Conservation (phyloP, 441 rosid genomes). For the Arabidopsis lyrata region DNA sequence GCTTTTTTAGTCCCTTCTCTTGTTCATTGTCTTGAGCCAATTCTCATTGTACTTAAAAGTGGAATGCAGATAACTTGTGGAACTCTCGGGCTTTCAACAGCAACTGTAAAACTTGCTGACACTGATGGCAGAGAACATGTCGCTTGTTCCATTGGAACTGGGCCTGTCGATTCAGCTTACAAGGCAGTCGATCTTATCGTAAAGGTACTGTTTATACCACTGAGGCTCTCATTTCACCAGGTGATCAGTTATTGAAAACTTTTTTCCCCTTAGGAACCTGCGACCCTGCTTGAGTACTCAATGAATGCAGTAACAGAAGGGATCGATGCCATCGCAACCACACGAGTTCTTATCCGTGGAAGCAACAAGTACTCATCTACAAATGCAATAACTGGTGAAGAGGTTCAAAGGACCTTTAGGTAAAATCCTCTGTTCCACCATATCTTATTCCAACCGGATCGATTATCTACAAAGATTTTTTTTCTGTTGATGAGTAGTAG, state of each 20-base stretch:
- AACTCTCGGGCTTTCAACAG: slow-evolving; percentile 89
- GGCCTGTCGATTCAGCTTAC: slow-evolving; percentile 95
- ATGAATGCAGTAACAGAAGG: slow-evolving; percentile 89
- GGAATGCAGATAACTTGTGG: slow-evolving; percentile 82
- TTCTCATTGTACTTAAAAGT: slow-evolving; percentile 5
- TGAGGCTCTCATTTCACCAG: slow-evolving; percentile 10
- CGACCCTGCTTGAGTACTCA: slow-evolving; percentile 80
- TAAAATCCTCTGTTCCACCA: neutral
- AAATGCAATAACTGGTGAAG: slow-evolving; percentile 67
- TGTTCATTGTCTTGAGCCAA: slow-evolving; percentile 3
- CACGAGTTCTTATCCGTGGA: slow-evolving; percentile 82
- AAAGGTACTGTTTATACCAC: slow-evolving; percentile 53
- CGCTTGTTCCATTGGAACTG: slow-evolving; percentile 85
- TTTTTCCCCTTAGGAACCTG: slow-evolving; percentile 60
- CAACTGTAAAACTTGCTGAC: slow-evolving; percentile 81
- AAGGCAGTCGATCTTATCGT: slow-evolving; percentile 93
- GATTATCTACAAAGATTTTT: slow-evolving; percentile 19
- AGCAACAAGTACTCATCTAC: slow-evolving; percentile 53
- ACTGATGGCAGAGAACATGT: slow-evolving; percentile 72
- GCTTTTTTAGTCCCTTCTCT: neutral
- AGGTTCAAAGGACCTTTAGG: slow-evolving; percentile 70
- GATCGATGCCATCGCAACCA: slow-evolving; percentile 93
- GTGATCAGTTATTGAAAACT: neutral
- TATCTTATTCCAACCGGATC: neutral
- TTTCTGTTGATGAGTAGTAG: neutral